These are phyloP conservation scores for Bassia scoparia DNA, from an alignment of 148 eudicot species.

Conservation along the genomic window DNA sequence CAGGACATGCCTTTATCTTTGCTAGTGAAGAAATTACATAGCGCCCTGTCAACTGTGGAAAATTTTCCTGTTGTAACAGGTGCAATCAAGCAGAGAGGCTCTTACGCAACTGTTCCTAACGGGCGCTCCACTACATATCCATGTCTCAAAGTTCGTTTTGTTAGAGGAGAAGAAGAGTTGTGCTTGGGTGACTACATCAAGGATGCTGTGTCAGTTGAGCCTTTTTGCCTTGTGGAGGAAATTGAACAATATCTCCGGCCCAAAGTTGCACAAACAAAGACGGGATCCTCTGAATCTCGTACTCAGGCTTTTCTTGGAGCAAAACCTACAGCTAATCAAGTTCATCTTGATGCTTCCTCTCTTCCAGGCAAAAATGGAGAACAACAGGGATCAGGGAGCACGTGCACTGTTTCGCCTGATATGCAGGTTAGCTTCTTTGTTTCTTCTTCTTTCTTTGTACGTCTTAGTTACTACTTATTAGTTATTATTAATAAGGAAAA, in stretches of 20 bases:
- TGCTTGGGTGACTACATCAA: constrained; percentile 50
- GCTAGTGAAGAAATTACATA: constrained; percentile 59
- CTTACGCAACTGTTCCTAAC: constrained; percentile 72
- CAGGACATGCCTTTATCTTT: constrained; percentile 38
- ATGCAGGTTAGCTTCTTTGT: constrained; percentile 47
- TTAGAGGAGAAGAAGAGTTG: constrained; percentile 58
- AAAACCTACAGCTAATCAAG: constrained; percentile 25
- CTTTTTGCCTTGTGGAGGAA: constrained; percentile 67
- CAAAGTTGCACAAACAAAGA: constrained; percentile 41
- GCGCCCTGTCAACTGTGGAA: constrained; percentile 75
- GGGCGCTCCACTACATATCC: constrained; percentile 48
- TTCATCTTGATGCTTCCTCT: constrained; percentile 31
- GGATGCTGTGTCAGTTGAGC: constrained; percentile 69
- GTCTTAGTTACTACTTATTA: neutral
- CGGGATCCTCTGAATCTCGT: constrained; percentile 24
- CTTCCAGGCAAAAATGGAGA: constrained; percentile 31
- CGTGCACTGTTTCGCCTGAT: constrained; percentile 34
- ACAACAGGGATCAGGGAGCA: constrained; percentile 32
- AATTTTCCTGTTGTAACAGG: constrained; percentile 58
- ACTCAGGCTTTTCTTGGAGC: constrained; percentile 25
- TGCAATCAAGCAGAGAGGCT: constrained; percentile 42
- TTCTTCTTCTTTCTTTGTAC: no score
- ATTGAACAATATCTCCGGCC: constrained; percentile 60
- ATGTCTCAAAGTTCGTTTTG: constrained; percentile 64
- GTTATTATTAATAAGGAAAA: no score